Base-by-base conservation (phyloP, 345 rosid species). In the Erodium maritimum region DNA sequence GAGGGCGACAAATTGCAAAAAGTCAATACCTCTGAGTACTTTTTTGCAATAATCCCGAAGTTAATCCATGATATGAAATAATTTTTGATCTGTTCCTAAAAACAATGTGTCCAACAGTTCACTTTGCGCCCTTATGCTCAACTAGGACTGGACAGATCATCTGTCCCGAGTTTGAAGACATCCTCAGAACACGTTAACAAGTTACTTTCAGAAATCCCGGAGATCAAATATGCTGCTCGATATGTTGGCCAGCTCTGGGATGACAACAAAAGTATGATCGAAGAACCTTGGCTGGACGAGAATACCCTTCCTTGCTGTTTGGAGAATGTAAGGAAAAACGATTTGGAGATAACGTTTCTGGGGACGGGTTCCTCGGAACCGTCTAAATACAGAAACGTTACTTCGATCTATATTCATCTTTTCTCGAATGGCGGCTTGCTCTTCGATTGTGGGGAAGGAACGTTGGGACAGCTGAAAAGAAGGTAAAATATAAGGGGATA, bases 281-380 rank as follows among this genome's bases (percentile, higher is more conserved):
- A 85, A 72, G 95, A 87, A 76, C 95, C 99, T 22, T 74, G 98
- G 85, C 71, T 80, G 64, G 73, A 57, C 55, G 80, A 83, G 67
- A 83, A 78, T 56, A 72, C 48, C 56, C 61, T 80, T 55, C 95
- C 95, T 21, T 71, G 60, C 65, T 86, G 96, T 80, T 80, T 91
- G 70, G 90, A 88, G 58, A 79, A 79, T 52, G 59, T 81, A 57
- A 79, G 82, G 66, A 79, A 90, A 66, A 93, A 88, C 55, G 96
- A 91, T 69, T 69, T 91, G 65, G 98, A 91, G 83, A 82, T 91
- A 61, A 90, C 86, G 46, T 84, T 91, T 73, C 64, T 88, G 60
- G 98, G 98, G 50, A 91, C 98, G 6, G 98, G 98, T 54, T 91
- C 98, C 6, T 88, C 95, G n/a, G 95, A 91, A 73, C 98, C 98